Conservation (phyloP, 306 rosid species). For the Erythrophleum fordii region DNA sequence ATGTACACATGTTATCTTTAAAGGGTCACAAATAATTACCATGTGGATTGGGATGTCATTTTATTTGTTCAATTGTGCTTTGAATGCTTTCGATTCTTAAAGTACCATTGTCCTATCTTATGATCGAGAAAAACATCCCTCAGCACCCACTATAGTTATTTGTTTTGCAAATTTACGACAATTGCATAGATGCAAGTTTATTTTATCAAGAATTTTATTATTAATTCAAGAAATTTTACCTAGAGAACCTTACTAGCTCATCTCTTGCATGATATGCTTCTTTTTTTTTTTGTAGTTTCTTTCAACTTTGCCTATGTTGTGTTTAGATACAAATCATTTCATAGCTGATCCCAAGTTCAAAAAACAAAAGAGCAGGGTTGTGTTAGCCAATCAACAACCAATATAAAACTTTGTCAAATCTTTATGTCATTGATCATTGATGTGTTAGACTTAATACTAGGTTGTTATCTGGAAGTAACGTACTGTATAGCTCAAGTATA, state of each 20-base stretch:
- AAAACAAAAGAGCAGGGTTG: too few species aligned
- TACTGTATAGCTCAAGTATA: too few species aligned
- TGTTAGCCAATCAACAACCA: too few species aligned
- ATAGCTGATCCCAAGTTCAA: too few species aligned
- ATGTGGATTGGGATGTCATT: not conserved
- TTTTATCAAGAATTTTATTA: not conserved
- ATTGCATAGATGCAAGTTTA: not conserved
- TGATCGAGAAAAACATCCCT: slow-evolving; percentile 13
- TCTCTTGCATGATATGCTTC: not conserved
- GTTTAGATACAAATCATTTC: too few species aligned
- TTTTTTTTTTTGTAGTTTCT: not conserved
- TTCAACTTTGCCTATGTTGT: too few species aligned
- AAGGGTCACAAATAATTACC: slow-evolving; percentile 27
- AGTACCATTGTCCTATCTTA: slow-evolving; percentile 10
- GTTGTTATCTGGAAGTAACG: too few species aligned
- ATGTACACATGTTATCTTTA: not conserved
- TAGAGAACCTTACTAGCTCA: slow-evolving; percentile 1
- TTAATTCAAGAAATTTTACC: not conserved
- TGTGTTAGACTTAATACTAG: too few species aligned
- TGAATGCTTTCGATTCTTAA: not conserved
- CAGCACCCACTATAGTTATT: not conserved
- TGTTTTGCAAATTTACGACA: not conserved
- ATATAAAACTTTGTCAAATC: too few species aligned
- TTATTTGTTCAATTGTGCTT: not conserved
- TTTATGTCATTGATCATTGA: too few species aligned